A percentile compares a stretch with the other conserved stretches of the same genome.
phyloP scores from a whole-genome alignment of 176 grass and related monocot genomes.

The Themeda triandra region DNA sequence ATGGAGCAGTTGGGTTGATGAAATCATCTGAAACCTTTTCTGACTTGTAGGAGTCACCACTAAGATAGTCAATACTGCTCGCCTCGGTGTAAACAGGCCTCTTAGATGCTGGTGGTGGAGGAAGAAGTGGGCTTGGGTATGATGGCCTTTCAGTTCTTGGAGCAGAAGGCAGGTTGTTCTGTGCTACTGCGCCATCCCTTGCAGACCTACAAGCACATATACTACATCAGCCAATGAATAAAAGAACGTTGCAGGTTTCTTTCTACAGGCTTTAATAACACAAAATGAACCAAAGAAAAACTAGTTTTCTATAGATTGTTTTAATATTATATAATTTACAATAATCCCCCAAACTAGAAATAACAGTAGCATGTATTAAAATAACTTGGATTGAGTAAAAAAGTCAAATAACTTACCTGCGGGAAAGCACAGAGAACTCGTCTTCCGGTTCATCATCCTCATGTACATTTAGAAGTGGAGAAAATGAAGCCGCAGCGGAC shows the following conservation, averaged over 20 bases:
- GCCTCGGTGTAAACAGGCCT: conserved; percentile 54
- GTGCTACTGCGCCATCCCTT: conserved; percentile 57
- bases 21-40: conserved; percentile 47
- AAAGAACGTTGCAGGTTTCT: not conserved
- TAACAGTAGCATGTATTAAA: conserved; percentile 14
- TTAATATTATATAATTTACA: not conserved
- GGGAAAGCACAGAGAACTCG: conserved; percentile 71
- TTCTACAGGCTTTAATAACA: not conserved
- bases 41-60: conserved; percentile 60
- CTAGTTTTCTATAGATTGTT: not conserved
- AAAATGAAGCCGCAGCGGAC: conserved; percentile 47
- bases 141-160: conserved; percentile 42
- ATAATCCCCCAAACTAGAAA: conserved; percentile 8
- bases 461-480: conserved; percentile 76
- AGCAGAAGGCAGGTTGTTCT: conserved; percentile 38
- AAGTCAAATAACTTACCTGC: conserved; percentile 44
- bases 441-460: conserved; percentile 82
- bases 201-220: conserved; percentile 56
- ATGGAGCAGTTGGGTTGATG: conserved; percentile 46
- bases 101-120: conserved; percentile 73
- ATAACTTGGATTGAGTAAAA: not conserved
- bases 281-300: not conserved
- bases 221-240: conserved; percentile 20
- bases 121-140: conserved; percentile 56
- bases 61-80: conserved; percentile 56